Percentiles rank a stretch among this genome's conserved stretches.
phyloP scores from a whole-genome alignment of 805 yeast species.

The Kluyveromyces starmeri region DNA sequence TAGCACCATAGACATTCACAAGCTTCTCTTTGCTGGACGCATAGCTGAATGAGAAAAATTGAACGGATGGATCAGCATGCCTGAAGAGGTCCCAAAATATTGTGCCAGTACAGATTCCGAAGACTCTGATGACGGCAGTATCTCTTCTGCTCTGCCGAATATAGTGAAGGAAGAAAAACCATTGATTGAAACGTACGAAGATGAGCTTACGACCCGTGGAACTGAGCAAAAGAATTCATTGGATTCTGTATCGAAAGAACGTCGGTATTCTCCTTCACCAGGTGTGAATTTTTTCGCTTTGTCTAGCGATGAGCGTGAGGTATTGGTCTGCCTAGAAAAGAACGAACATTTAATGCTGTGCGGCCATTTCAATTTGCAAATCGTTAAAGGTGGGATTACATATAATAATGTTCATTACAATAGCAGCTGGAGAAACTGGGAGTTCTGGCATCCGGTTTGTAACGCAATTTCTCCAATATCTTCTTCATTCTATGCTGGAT shows the following conservation, averaged over 20 bases:
- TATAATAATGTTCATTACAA: conserved; percentile 26
- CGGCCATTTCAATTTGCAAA: conserved; percentile 21
- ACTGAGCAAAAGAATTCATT: neutral
- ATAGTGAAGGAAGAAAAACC: neutral
- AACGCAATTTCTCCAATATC: conserved; percentile 22
- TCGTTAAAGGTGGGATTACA: conserved; percentile 27
- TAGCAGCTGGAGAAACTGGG: conserved; percentile 15
- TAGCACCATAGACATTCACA: too few species aligned
- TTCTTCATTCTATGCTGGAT: conserved; percentile 26
- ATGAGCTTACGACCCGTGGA: neutral
- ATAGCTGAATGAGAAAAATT: neutral
- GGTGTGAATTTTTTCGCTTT: conserved; percentile 3
- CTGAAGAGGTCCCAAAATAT: neutral
- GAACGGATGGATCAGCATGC: neutral
- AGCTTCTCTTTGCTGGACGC: too few species aligned
- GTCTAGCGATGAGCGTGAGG: conserved; percentile 6
- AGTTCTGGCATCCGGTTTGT: conserved; percentile 25
- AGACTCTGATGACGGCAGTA: neutral
- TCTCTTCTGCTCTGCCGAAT: neutral
- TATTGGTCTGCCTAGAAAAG: conserved; percentile 18
- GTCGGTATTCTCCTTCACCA: conserved; percentile 2
- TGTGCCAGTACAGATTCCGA: neutral
- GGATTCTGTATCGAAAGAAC: too few species aligned
- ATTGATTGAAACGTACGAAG: conserved; percentile 2
- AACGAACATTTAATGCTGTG: conserved; percentile 20